Base-by-base conservation (phyloP, 2,329 filamentous ascomycete genomes). In the Sarocladium brachiariae region DNA sequence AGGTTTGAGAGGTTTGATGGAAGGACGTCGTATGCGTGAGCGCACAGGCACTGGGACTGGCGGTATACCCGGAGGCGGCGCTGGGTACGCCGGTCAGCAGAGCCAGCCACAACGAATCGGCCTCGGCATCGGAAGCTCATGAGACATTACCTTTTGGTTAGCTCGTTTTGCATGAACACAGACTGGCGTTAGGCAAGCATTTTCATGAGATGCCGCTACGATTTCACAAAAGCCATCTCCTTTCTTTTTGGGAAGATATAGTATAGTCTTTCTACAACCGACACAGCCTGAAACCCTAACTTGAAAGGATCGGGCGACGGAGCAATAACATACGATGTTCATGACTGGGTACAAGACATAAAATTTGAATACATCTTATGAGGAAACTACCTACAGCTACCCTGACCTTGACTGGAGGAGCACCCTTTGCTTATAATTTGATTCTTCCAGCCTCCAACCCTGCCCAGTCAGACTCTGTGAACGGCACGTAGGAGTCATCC, bases 1-100 rank as follows among this genome's bases (percentile, higher is more conserved):
- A 50, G 93, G 93, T 0, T 67, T 99, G 31, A 77, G 92, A 53
- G 93, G 93, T 0, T 67, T 99, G 57, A 97, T 99, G 93, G 93
- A 97, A 67, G 92, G 92, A 3, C 75, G 92, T 39, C 77, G 92
- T 53, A 83, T 96, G 73, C 76, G 91, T 39, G 89, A 95, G 65
- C 75, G 89, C 56, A 76, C 74, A 2, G 76, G 75, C 9, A 77
- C 73, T 19, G 56, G 55, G 21, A 54, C 58, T 4, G 61, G 61
- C 6, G 55, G 52, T 16, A 56, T 45, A 10, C 37, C 59, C 2
- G 57, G 54, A 21, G 45, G 50, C 9, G 51, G 46, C 9, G 37
- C 39, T n/a, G 37, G 49, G 2, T 53, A 57, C 13, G 63, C 60
- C 46, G 60, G 61, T 7, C 61, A 60, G 35, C 63, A 56, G 16